These are phyloP conservation scores for Artemisia tridentata DNA, from an alignment of 129 eudicot genomes.

Conservation along the genomic window DNA sequence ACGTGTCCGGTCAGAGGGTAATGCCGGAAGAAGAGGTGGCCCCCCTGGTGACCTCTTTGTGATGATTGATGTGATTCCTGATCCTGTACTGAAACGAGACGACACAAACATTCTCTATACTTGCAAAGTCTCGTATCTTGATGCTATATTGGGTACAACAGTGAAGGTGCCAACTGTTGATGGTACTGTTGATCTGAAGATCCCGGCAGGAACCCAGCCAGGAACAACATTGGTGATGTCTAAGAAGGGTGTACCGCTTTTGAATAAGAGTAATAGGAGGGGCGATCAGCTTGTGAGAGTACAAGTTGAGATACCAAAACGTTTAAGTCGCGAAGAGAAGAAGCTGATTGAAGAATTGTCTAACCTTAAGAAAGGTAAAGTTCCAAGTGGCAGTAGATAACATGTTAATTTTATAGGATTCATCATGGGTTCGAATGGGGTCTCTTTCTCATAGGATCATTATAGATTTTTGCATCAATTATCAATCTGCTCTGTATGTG, in stretches of 20 bases:
- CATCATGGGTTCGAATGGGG: conserved; percentile 1
- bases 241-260: conserved; percentile 75
- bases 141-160: conserved; percentile 82
- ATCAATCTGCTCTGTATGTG: neutral
- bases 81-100: conserved; percentile 77
- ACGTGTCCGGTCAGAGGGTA: conserved; percentile 75
- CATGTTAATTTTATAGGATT: neutral
- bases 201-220: conserved; percentile 95
- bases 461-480: neutral
- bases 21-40: conserved; percentile 87
- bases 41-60: conserved; percentile 87
- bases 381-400: conserved; percentile 40
- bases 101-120: conserved; percentile 73
- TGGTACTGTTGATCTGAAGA: conserved; percentile 70
- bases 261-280: conserved; percentile 61
- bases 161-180: conserved; percentile 87
- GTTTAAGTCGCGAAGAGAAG: conserved; percentile 65
- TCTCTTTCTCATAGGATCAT: conserved; percentile 4
- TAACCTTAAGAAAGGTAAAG: conserved; percentile 59
- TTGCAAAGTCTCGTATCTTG: conserved; percentile 67
- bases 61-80: conserved; percentile 58
- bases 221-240: conserved; percentile 84
- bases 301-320: conserved; percentile 85
- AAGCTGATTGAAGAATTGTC: conserved; percentile 77
- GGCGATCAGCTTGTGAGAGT: conserved; percentile 97